Conservation (phyloP, 805 yeast species). For the Yamadazyma takamatsuzukensis region DNA sequence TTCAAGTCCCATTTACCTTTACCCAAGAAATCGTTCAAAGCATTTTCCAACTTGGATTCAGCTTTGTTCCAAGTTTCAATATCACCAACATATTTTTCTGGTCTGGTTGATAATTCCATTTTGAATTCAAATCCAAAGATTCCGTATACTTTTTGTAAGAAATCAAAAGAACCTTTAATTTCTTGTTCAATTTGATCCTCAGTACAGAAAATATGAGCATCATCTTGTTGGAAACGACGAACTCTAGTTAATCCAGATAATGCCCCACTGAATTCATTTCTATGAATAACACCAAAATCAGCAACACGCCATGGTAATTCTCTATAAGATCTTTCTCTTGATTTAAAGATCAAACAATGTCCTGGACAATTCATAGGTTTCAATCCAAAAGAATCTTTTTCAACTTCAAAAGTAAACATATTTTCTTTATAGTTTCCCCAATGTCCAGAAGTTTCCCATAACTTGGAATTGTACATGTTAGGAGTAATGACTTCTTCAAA, state of each 20-base stretch:
- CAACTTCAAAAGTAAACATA: conserved; percentile 96
- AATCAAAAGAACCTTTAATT: conserved; percentile 80
- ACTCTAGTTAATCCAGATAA: conserved; percentile 89
- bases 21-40: conserved; percentile 70
- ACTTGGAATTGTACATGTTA: conserved; percentile 94
- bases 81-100: conserved; percentile 94
- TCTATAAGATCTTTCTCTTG: conserved; percentile 92
- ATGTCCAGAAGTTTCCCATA: conserved; percentile 99
- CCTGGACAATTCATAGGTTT: conserved; percentile 95
- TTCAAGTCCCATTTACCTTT: conserved; percentile 92
- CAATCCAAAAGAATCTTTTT: conserved; percentile 90
- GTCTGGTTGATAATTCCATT: conserved; percentile 96
- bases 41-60: conserved; percentile 76
- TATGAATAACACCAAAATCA: conserved; percentile 94
- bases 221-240: conserved; percentile 98
- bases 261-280: conserved; percentile 96
- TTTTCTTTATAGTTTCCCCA: conserved; percentile 98
- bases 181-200: conserved; percentile 86
- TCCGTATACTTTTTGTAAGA: conserved; percentile 81
- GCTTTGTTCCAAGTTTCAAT: conserved; percentile 92
- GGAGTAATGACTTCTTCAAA: conserved; percentile 99
- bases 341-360: conserved; percentile 88
- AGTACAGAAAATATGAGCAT: conserved; percentile 96
- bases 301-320: conserved; percentile 99
- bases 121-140: conserved; percentile 91